Base-by-base conservation (phyloP, 1,284 basidiomycete species). In the Porodaedalea pini region DNA sequence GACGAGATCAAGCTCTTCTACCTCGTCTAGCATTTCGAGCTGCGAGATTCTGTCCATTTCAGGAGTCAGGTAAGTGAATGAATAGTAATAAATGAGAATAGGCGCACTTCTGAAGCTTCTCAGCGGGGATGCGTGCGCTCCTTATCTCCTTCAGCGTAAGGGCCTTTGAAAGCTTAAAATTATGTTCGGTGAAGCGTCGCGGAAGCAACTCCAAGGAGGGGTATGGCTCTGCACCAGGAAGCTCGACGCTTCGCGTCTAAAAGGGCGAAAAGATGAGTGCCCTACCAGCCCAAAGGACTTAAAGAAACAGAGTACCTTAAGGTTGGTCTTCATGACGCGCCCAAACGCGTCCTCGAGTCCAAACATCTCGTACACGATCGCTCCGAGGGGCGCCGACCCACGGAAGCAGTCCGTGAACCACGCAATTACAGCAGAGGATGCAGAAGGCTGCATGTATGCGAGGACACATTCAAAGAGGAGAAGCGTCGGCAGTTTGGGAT, bases 401-500 rank as follows among this genome's bases (percentile, higher is more conserved):
- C 59, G 58, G 66, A 87, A 87, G 59, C 78, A 79, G 49, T 80
- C 72, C 0, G 80, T 75, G 67, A 94, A 94, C 88, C 90, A 94
- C 36, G 74, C 68, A 4, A 96, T 73, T n/a, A 96, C 68, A 0
- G 73, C 73, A 23, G 77, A 72, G 0, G 86, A 86, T 2, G 79
- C 75, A 4, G 71, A 67, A 0, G 89, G 83, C 0, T 75, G 66
- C 81, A 97, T 88, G 70, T 98, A 98, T n/a, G 85, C 91, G 58
- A 96, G 79, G 2, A 97, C 90, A 64, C 94, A 96, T 76, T 98
- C 94, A 59, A 92, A 92, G 7, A 98, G 73, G 17, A 96, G 76
- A 1, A 98, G 79, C 0, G 92, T 94, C 1, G 93, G 92, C 4
- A 85, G 67, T 0, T 73, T 62, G 0, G 81, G 74, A n/a, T 86